phyloP scores from a whole-genome alignment of 441 rosid species.

The Capsella rubella region DNA sequence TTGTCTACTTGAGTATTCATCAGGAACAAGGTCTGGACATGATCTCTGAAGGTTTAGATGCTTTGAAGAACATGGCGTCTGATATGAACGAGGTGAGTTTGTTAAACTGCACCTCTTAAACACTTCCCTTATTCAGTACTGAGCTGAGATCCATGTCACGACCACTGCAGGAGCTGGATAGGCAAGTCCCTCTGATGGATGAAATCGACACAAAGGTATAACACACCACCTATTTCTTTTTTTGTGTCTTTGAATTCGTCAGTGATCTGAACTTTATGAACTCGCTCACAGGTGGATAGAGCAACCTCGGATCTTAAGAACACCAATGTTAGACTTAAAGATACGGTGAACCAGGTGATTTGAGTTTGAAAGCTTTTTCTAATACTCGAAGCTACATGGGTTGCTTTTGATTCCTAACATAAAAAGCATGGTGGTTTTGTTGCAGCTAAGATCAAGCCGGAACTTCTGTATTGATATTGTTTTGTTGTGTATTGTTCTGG shows the following conservation, averaged over 20 bases:
- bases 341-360: slow-evolving; percentile 91
- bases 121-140: slow-evolving; percentile 20
- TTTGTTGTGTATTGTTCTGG: slow-evolving; percentile 79
- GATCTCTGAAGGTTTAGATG: slow-evolving; percentile 92
- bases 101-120: slow-evolving; percentile 18
- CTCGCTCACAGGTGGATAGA: slow-evolving; percentile 76
- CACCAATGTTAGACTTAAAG: slow-evolving; percentile 91
- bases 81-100: slow-evolving; percentile 92
- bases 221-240: slow-evolving; percentile 6
- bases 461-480: slow-evolving; percentile 94
- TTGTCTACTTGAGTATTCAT: slow-evolving; percentile 25
- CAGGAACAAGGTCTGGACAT: slow-evolving; percentile 95
- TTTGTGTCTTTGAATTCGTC: slow-evolving; percentile 11
- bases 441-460: slow-evolving; percentile 90
- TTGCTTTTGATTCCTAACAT: slow-evolving; percentile 23
- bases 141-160: slow-evolving; percentile 33
- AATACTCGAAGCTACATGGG: background rate
- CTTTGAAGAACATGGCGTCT: slow-evolving; percentile 90
- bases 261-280: slow-evolving; percentile 24
- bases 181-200: slow-evolving; percentile 97
- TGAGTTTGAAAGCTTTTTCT: slow-evolving; percentile 27
- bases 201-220: slow-evolving; percentile 91
- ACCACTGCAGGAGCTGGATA: slow-evolving; percentile 75
- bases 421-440: slow-evolving; percentile 31
- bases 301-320: slow-evolving; percentile 93